A percentile compares a stretch with the other conserved stretches of the same genome.
These are phyloP conservation scores for Trichoderma sp. DNA, from an alignment of 2,329 filamentous ascomycete species.

Conservation along the genomic window DNA sequence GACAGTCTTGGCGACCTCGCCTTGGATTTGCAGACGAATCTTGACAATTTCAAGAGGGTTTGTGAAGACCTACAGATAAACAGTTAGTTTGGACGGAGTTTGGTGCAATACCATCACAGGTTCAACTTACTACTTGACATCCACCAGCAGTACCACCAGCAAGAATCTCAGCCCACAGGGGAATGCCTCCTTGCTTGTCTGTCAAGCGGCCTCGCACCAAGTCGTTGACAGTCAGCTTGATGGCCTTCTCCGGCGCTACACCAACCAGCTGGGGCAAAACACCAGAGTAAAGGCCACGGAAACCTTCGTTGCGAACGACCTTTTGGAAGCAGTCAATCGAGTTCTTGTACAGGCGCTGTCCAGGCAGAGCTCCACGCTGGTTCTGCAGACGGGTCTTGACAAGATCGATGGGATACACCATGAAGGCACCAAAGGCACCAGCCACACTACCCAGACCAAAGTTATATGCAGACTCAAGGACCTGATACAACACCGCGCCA, in stretches of 20 bases:
- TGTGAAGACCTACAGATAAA: slow-evolving; percentile 72
- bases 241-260: slow-evolving; percentile 98
- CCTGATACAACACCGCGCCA: slow-evolving; percentile 55
- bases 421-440: slow-evolving; percentile 96
- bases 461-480: slow-evolving; percentile 76
- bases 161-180: slow-evolving; percentile 70
- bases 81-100: background rate
- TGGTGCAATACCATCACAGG: background rate
- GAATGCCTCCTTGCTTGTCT: slow-evolving; percentile 75
- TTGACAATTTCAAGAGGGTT: slow-evolving; percentile 99
- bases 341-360: slow-evolving; percentile 93
- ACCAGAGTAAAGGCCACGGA: slow-evolving; percentile 88
- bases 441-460: slow-evolving; percentile 87
- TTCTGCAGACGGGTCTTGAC: slow-evolving; percentile 99
- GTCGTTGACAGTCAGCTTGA: slow-evolving; percentile 98
- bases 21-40: slow-evolving; percentile 96
- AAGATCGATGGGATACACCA: slow-evolving; percentile 98
- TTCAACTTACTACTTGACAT: slow-evolving; percentile 84
- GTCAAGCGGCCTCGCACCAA: slow-evolving; percentile 77
- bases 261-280: slow-evolving; percentile 93
- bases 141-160: slow-evolving; percentile 87
- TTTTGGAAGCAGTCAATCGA: slow-evolving; percentile 94
- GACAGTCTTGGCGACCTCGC: slow-evolving; percentile 86
- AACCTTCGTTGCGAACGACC: slow-evolving; percentile 88
- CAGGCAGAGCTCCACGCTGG: slow-evolving; percentile 79